Evolutionary conservation across 1,139 yeast genomes (phyloP), one percentile per base, ranked within the genome.

Genomic region (Magnusiomyces tetraspermus): DNA sequence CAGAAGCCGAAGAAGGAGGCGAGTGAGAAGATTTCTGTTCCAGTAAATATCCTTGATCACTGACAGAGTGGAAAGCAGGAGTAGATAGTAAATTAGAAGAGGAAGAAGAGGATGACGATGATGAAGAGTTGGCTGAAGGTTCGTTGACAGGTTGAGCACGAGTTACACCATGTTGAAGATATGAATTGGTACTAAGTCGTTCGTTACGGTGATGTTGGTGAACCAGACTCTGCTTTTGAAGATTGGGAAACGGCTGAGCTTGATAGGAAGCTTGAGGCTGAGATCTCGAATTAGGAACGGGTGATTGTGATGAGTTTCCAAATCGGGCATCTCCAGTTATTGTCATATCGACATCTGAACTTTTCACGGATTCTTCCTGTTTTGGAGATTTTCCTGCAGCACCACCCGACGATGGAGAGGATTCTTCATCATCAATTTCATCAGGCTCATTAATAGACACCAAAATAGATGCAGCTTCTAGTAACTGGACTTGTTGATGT

Each of bases 401-500:
- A n/a, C n/a, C n/a, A n/a, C n/a, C n/a, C n/a, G n/a, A n/a, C n/a
- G n/a, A n/a, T n/a, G n/a, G n/a, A n/a, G n/a, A n/a, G n/a, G 24
- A 31, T 15, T 49, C 58, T n/a, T 50, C 56, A 15, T 50, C 58
- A 10, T 59, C 60, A 21, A 57, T 60, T 47, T 63, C 62, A 42
- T 67, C 70, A 40, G 69, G 69, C 54, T 83, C 94, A 63, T 82
- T 84, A 87, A 87, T 83, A 6, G 88, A 83, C 37, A 88, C 90
- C 55, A 87, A 72, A 48, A 87, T 86, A 54, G 90, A 82, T 2
- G 96, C 96, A 11, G 95, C 96, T 65, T 87, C 95, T 48, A 87
- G 73, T 41, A 87, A 72, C 67, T 87, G 96, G 4, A 87, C 96
- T 66, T 87, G 95, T 67, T 87, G 96, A 67, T 87, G 96, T 67